These are phyloP conservation scores for Scalesia atractyloides DNA, from an alignment of 129 eudicot genomes.

Conservation along the genomic window DNA sequence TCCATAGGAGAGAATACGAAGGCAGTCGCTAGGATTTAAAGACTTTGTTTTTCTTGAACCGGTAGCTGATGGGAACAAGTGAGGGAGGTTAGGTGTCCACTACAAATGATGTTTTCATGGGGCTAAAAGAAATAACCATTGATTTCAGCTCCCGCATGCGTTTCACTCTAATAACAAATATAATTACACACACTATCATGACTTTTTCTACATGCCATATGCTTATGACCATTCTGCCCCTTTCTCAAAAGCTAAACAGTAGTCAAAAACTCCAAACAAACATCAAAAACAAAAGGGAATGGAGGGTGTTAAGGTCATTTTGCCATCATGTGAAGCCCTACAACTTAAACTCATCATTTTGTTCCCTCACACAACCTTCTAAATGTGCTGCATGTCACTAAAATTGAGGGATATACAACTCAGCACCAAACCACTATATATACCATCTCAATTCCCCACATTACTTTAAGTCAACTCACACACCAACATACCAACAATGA, in stretches of 20 bases:
- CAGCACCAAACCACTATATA: conserved; percentile 46
- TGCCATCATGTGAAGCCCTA: conserved; percentile 23
- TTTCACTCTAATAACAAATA: conserved; percentile 19
- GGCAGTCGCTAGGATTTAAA: too few species aligned
- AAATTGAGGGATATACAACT: conserved; percentile 48
- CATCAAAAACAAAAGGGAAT: conserved; percentile 10
- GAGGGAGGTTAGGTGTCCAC: too few species aligned
- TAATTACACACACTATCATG: conserved; percentile 20
- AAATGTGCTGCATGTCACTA: conserved; percentile 34
- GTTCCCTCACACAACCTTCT: conserved; percentile 44
- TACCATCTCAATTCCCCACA: conserved; percentile 24
- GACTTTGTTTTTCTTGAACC: too few species aligned
- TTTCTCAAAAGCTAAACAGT: not conserved
- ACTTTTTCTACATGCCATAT: conserved; percentile 7
- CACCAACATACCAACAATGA: conserved; percentile 10
- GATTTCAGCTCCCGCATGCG: conserved; percentile 45
- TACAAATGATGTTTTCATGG: conserved; percentile 26
- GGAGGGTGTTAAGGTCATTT: conserved; percentile 26
- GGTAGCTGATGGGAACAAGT: too few species aligned
- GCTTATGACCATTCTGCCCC: conserved; percentile 32
- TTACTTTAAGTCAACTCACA: not conserved
- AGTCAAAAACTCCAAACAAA: not conserved
- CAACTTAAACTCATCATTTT: conserved; percentile 48
- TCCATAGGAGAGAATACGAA: too few species aligned
- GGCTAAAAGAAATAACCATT: conserved; percentile 26